Evolutionary conservation across 1,284 basidiomycete genomes (phyloP), one percentile per base, ranked within the genome.

Genomic region (Microbotryum silenes-acaulis): DNA sequence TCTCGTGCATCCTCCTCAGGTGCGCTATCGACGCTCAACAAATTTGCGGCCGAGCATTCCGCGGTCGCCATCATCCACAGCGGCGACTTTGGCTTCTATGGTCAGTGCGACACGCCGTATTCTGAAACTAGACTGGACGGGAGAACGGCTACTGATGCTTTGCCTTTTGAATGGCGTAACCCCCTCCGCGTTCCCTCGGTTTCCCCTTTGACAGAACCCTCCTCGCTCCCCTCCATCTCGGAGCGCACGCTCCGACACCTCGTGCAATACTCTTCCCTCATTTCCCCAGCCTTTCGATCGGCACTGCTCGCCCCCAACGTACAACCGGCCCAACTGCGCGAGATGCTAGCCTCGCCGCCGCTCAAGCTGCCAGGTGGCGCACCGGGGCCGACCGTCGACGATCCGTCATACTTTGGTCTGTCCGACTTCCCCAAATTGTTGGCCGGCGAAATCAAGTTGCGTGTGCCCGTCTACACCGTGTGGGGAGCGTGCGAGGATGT

Each of bases 401-500:
- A 42, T 14, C 37, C 37, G 73, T 73, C 65, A 72, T 72, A 72
- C 67, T 80, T 80, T 44, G 64, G 63, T 42, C 85, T 98, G 59
- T 94, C 91, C 55, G 92, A 97, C 76, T 97, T 98, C 74, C 91
- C 93, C 8, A 83, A 90, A 51, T 83, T 98, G 14, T 83, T 96
- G 56, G 84, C 86, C 6, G 91, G 91, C 54, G 87, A 91, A 68
- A 65, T 75, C 49, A 88, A 88, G 72, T 84, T 97, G 61, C 82
- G 86, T 54, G 82, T 97, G 5, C 94, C 94, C 44, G 91, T 98
- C 29, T 97, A 88, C 78, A 94, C 93, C 55, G 90, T 97, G 51
- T 96, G 90, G 85, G 96, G 96, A 42, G 89, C 96, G 27, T 97
- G 96, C 73, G 96, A 98, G 77, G 96, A 98, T 74, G 91, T 98